Percentiles rank a stretch among this genome's conserved stretches.
These are phyloP conservation scores for Zygoascus sp. DNA, from an alignment of 1,139 yeast species.

Conservation along the genomic window DNA sequence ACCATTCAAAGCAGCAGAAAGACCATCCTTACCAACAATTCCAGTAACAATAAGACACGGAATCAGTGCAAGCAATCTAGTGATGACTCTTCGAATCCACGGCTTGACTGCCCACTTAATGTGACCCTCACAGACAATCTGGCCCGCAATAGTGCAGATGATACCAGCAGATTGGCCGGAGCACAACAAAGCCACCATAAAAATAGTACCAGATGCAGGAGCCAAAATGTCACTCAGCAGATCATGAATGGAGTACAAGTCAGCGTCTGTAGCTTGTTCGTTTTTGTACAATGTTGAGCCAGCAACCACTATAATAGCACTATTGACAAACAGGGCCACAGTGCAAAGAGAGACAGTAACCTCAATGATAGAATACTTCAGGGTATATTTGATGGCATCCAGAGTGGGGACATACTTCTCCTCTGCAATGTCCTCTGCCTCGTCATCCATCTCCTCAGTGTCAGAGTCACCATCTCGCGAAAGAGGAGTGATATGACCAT, in stretches of 20 bases:
- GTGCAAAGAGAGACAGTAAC: conserved; percentile 62
- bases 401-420: conserved; percentile 59
- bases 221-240: conserved; percentile 54
- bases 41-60: conserved; percentile 61
- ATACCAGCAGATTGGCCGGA: conserved; percentile 84
- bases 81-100: conserved; percentile 69
- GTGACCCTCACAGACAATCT: conserved; percentile 80
- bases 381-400: conserved; percentile 59
- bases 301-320: conserved; percentile 70
- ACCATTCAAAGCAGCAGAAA: conserved; percentile 62
- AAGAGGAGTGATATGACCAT: conserved; percentile 22
- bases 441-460: conserved; percentile 31
- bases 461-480: conserved; percentile 42
- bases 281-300: conserved; percentile 64
- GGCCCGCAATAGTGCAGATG: conserved; percentile 85
- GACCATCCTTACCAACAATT: conserved; percentile 60
- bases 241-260: conserved; percentile 63
- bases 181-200: conserved; percentile 68
- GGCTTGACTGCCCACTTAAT: conserved; percentile 70
- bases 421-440: conserved; percentile 35
- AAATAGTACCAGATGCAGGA: conserved; percentile 70
- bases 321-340: conserved; percentile 72
- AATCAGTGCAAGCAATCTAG: conserved; percentile 64
- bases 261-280: conserved; percentile 65
- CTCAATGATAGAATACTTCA: conserved; percentile 64